phyloP scores from a whole-genome alignment of 2,329 filamentous ascomycete genomes.

The Proliferodiscus dingleyae region DNA sequence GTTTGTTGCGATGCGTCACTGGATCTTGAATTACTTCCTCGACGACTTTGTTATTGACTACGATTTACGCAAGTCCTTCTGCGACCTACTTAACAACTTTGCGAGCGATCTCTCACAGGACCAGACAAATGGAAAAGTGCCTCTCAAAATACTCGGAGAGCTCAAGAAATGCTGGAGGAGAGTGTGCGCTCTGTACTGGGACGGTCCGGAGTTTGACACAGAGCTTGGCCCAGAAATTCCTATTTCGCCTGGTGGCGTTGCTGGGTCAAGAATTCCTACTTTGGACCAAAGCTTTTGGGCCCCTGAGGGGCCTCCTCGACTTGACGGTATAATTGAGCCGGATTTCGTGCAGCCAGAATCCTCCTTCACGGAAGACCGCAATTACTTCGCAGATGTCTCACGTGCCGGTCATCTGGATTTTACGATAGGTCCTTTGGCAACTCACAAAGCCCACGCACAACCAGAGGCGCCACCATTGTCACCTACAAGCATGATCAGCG shows the following conservation, averaged over 20 bases:
- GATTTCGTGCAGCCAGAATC: constrained; percentile 27
- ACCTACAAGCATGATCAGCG: constrained; percentile 53
- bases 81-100: constrained; percentile 69
- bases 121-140: constrained; percentile 43
- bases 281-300: constrained; percentile 53
- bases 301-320: constrained; percentile 39
- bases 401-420: constrained; percentile 46
- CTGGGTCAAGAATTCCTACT: constrained; percentile 52
- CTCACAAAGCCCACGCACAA: constrained; percentile 2
- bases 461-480: constrained; percentile 39
- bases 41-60: constrained; percentile 86
- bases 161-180: constrained; percentile 97
- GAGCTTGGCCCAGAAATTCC: constrained; percentile 59
- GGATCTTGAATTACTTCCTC: constrained; percentile 96
- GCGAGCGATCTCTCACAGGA: constrained; percentile 50
- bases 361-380: constrained; percentile 28
- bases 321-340: constrained; percentile 38
- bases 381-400: constrained; percentile 44
- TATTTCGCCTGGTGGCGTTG: constrained; percentile 71
- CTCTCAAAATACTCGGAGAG: constrained; percentile 83
- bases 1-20: constrained; percentile 92
- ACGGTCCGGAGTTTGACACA: constrained; percentile 61
- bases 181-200: constrained; percentile 87
- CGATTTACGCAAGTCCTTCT: constrained; percentile 71
- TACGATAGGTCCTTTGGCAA: constrained; percentile 33